Conservation (phyloP, 306 rosid genomes). For the Erythrophleum fordii region DNA sequence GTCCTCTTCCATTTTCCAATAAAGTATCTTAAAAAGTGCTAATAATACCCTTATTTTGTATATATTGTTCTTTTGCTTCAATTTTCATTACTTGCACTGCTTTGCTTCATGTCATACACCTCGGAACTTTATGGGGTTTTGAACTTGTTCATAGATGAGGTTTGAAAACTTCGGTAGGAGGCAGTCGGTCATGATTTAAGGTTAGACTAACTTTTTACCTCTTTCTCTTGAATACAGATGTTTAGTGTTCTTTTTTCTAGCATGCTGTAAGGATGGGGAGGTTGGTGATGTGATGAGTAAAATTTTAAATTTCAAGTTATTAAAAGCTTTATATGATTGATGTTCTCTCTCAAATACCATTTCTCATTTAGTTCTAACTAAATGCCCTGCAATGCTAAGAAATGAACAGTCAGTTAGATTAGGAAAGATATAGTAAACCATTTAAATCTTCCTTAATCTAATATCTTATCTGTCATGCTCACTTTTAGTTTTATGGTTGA, state of each 20-base stretch:
- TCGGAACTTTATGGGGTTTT: constrained; percentile 18
- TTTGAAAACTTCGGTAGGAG: not conserved
- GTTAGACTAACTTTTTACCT: not conserved
- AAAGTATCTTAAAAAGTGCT: not conserved
- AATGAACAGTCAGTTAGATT: not conserved
- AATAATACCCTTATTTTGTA: not conserved
- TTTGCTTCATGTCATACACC: constrained; percentile 18
- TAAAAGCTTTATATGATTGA: not conserved
- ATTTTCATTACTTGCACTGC: constrained; percentile 5
- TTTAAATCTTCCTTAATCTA: not conserved
- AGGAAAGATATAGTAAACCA: not conserved
- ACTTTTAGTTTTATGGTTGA: not conserved
- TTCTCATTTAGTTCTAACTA: not conserved
- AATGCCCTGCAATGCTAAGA: not conserved
- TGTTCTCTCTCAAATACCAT: not conserved
- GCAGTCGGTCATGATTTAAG: not conserved
- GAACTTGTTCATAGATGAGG: constrained; percentile 1
- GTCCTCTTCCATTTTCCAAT: constrained; percentile 5
- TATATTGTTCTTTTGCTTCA: not conserved
- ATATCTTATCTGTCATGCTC: not conserved
- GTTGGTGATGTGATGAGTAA: too few species aligned
- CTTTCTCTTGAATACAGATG: not conserved
- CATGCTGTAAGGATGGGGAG: not conserved
- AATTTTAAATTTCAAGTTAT: not conserved
- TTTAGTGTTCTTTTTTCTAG: not conserved